Conservation (phyloP, 352 stramenopile genomes). For the Elongisporangium anandrum region DNA sequence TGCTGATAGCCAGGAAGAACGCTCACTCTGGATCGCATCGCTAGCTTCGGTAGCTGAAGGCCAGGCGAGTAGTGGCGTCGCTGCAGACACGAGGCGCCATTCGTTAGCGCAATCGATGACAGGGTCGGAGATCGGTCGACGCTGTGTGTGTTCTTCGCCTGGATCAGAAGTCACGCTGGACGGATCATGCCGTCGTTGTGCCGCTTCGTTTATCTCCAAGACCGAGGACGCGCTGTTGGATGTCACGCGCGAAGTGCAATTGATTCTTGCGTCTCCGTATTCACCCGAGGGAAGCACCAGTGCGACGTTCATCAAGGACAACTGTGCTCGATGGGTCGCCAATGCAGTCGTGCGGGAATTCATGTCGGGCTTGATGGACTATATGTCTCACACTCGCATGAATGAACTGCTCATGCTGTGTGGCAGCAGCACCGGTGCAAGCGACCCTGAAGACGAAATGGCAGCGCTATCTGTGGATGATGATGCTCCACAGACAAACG, state of each 20-base stretch:
- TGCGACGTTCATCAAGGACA: conserved; percentile 66
- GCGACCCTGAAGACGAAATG: conserved; percentile 22
- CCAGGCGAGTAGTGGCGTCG: not conserved
- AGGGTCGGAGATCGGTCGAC: conserved; percentile 27
- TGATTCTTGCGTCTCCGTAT: conserved; percentile 81
- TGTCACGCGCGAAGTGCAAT: conserved; percentile 72
- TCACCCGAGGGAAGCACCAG: conserved; percentile 79
- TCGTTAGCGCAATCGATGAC: not conserved
- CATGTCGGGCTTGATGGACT: conserved; percentile 73
- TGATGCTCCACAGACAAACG: conserved; percentile 11
- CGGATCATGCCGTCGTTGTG: conserved; percentile 58
- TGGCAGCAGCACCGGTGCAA: conserved; percentile 27
- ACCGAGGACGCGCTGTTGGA: conserved; percentile 70
- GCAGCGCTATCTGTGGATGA: conserved; percentile 13
- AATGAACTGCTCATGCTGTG: conserved; percentile 65
- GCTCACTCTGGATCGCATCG: conserved; percentile 71
- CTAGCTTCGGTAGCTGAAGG: conserved; percentile 57
- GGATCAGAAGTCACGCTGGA: conserved; percentile 24
- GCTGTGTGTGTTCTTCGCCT: conserved; percentile 50
- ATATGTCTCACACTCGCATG: conserved; percentile 79
- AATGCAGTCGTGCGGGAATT: conserved; percentile 66
- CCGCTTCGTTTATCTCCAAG: conserved; percentile 78
- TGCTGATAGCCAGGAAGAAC: conserved; percentile 83
- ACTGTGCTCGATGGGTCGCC: conserved; percentile 32
- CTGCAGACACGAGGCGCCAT: not conserved